These are phyloP conservation scores for Aspergillus proliferans DNA, from an alignment of 2,329 filamentous ascomycete genomes.

Conservation along the genomic window DNA sequence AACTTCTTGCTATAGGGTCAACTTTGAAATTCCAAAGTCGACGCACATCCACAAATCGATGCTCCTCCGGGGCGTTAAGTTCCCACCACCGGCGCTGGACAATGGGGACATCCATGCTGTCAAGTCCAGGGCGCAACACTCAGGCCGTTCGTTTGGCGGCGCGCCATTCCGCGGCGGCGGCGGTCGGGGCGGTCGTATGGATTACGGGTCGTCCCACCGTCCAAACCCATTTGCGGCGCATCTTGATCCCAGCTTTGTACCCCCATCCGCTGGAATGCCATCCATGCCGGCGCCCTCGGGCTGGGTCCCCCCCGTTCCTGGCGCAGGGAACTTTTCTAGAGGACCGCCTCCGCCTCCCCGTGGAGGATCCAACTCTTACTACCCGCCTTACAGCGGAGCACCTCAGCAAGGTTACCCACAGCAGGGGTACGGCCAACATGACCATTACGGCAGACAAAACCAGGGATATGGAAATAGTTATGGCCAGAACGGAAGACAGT, in stretches of 20 bases:
- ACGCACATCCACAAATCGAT: conserved; percentile 82
- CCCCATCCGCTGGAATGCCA: conserved; percentile 19
- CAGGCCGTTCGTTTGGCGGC: conserved; percentile 65
- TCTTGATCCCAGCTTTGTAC: conserved; percentile 38
- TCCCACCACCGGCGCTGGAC: conserved; percentile 66
- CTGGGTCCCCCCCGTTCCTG: conserved; percentile 27
- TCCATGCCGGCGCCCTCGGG: conserved; percentile 29
- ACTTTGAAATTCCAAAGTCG: conserved; percentile 74
- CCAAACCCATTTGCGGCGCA: conserved; percentile 45
- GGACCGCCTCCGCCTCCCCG: conserved; percentile 36
- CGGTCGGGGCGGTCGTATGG: conserved; percentile 47
- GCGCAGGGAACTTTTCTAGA: conserved; percentile 25
- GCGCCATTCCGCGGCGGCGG: conserved; percentile 52
- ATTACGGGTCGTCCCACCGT: conserved; percentile 42
- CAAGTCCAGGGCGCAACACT: conserved; percentile 57
- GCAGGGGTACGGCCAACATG: conserved; percentile 13
- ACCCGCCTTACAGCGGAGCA: conserved; percentile 8
- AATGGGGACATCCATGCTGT: conserved; percentile 69
- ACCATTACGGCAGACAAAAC: conserved; percentile 14
- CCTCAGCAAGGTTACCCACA: conserved; percentile 11
- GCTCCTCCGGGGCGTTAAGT: conserved; percentile 75
- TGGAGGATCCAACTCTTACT: conserved; percentile 24
- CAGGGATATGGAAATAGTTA: conserved; percentile 19
- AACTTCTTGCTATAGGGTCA: conserved; percentile 55
- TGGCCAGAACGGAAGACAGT: conserved; percentile 18